phyloP scores from a whole-genome alignment of 495 filamentous ascomycete species.

The Parathielavia hyrcaniae region DNA sequence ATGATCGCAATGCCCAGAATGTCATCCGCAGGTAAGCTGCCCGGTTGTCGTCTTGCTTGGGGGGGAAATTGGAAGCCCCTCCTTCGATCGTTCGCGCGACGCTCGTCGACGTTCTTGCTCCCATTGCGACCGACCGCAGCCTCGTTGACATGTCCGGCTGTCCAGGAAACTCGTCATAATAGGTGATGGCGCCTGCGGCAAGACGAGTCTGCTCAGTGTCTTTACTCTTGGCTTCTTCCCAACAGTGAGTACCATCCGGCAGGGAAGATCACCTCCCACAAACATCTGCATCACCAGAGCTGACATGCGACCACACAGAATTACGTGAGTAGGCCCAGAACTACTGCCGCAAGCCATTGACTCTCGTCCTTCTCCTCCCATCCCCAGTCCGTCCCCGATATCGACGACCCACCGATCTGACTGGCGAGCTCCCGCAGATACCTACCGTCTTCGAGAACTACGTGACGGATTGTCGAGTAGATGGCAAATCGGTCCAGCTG shows the following conservation, averaged over 20 bases:
- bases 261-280: not conserved
- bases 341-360: not conserved
- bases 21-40: slow-evolving; percentile 33
- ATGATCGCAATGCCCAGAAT: slow-evolving; percentile 26
- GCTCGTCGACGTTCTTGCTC: no score
- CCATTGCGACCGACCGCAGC: slow-evolving; percentile 4
- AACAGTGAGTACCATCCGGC: slow-evolving; percentile 59
- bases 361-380: not conserved
- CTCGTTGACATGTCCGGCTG: slow-evolving; percentile 9
- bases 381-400: not conserved
- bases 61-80: slow-evolving; percentile 1
- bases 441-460: slow-evolving; percentile 99
- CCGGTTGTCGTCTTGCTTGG: not conserved
- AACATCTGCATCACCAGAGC: slow-evolving; percentile 2
- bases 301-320: slow-evolving; percentile 44
- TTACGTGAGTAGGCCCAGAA: slow-evolving; percentile 53
- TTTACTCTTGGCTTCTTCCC: slow-evolving; percentile 98
- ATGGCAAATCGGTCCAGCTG: slow-evolving; percentile 95
- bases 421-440: slow-evolving; percentile 52
- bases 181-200: slow-evolving; percentile 96
- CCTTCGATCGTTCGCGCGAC: not conserved
- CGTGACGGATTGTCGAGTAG: slow-evolving; percentile 96
- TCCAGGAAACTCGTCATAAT: slow-evolving; percentile 96
- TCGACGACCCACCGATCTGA: not conserved
- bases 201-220: slow-evolving; percentile 94